Conservation (phyloP, 139 green algal species). For the Chlamydomonas incerta region DNA sequence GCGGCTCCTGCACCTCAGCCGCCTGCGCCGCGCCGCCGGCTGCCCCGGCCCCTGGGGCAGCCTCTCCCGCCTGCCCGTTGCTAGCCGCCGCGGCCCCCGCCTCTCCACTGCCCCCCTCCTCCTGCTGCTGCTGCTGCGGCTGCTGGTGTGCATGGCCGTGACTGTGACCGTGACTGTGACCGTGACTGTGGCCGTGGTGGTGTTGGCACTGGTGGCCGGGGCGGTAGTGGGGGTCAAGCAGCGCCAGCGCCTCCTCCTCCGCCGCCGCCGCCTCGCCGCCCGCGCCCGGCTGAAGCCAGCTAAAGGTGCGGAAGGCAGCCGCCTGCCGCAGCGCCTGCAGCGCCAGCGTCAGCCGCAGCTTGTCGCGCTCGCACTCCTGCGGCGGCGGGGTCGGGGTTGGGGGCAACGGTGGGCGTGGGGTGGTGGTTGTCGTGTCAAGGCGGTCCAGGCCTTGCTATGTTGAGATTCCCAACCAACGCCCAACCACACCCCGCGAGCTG, state of each 20-base stretch:
- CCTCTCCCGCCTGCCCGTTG: too few species aligned
- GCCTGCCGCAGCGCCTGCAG: constrained; percentile 49
- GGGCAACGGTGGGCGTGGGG: too few species aligned
- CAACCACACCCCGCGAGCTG: too few species aligned
- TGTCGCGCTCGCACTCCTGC: constrained; percentile 69
- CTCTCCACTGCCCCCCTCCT: too few species aligned
- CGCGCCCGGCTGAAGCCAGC: constrained; percentile 41
- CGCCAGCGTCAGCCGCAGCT: constrained; percentile 65
- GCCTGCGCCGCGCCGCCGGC: too few species aligned
- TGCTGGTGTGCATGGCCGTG: neutral
- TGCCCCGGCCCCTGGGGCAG: neutral
- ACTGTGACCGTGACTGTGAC: neutral
- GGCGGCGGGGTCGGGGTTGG: too few species aligned
- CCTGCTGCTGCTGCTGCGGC: neutral
- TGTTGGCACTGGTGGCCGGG: neutral
- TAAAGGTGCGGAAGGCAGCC: constrained; percentile 36
- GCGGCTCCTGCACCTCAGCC: too few species aligned
- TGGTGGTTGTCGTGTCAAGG: too few species aligned
- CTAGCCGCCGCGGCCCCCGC: neutral
- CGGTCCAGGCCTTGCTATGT: too few species aligned
- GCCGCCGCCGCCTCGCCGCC: neutral
- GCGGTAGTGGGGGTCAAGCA: constrained; percentile 11
- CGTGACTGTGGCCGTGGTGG: neutral
- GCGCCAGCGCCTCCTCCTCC: constrained; percentile 30
- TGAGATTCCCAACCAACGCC: too few species aligned